phyloP scores from a whole-genome alignment of 306 rosid species.

The Rubus idaeus region DNA sequence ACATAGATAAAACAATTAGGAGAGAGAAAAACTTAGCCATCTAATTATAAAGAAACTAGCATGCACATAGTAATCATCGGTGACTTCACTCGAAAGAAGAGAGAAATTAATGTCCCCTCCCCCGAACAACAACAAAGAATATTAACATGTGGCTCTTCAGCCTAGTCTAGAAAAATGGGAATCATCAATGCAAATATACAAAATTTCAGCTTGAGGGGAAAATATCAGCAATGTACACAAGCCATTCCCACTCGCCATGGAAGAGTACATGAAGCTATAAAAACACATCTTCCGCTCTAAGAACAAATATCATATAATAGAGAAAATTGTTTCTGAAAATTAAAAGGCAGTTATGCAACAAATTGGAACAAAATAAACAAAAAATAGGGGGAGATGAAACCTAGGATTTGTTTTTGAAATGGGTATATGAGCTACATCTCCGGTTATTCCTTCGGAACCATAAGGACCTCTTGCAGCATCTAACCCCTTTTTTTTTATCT shows the following conservation, averaged over 20 bases:
- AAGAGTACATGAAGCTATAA: not conserved
- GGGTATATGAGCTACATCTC: conserved; percentile 27
- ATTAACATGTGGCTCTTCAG: too few species aligned
- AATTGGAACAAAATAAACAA: not conserved
- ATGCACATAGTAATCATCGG: not conserved
- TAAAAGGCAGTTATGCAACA: not conserved
- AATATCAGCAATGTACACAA: not conserved
- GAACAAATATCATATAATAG: not conserved
- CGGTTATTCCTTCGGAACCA: conserved; percentile 27
- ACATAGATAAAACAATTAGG: not conserved
- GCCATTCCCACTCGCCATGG: not conserved
- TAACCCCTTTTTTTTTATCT: conserved; percentile 39
- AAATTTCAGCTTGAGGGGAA: not conserved
- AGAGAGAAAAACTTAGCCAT: not conserved
- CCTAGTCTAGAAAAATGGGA: too few species aligned
- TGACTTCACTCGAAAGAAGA: not conserved
- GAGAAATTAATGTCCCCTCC: not conserved
- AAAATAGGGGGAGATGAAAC: too few species aligned
- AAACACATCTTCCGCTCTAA: not conserved
- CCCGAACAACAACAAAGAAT: not conserved
- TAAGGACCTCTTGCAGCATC: conserved; percentile 28
- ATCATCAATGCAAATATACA: not conserved
- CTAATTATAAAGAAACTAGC: not conserved
- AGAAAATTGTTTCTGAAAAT: not conserved
- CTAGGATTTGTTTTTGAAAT: conserved; percentile 37